A percentile compares a stretch with the other conserved stretches of the same genome.
These are phyloP conservation scores for Diaporthe caulivora DNA, from an alignment of 2,329 filamentous ascomycete genomes.

Conservation along the genomic window DNA sequence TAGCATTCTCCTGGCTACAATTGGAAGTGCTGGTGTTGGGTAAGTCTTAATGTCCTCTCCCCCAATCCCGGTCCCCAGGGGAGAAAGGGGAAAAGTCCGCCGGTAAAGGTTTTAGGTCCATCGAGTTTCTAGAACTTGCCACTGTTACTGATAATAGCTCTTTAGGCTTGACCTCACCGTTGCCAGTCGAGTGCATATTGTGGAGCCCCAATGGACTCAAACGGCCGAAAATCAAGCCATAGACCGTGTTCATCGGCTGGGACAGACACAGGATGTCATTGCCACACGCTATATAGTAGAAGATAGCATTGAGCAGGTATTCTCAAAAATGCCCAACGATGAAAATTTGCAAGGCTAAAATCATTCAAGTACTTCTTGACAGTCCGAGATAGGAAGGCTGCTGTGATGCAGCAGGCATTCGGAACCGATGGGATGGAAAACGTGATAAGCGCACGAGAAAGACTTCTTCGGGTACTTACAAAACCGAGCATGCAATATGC, in stretches of 20 bases:
- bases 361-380: not conserved
- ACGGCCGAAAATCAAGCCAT: not conserved
- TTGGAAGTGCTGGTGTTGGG: constrained; percentile 20
- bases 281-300: not conserved
- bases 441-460: not conserved
- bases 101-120: not conserved
- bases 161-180: not conserved
- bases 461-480: not conserved
- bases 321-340: accelerated
- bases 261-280: not conserved
- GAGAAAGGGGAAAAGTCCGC: not conserved
- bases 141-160: not conserved
- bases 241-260: not conserved
- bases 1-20: not conserved
- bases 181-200: not conserved
- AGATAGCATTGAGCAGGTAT: not conserved
- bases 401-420: not conserved
- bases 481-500: not conserved
- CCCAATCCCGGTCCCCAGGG: not conserved
- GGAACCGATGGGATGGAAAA: not conserved
- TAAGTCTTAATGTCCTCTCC: not conserved
- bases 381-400: not conserved
- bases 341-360: not conserved
- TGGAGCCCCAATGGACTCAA: constrained; percentile 6
- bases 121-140: not conserved